These are phyloP conservation scores for Aspergillus conjunctus DNA, from an alignment of 495 filamentous ascomycete species.

Conservation along the genomic window DNA sequence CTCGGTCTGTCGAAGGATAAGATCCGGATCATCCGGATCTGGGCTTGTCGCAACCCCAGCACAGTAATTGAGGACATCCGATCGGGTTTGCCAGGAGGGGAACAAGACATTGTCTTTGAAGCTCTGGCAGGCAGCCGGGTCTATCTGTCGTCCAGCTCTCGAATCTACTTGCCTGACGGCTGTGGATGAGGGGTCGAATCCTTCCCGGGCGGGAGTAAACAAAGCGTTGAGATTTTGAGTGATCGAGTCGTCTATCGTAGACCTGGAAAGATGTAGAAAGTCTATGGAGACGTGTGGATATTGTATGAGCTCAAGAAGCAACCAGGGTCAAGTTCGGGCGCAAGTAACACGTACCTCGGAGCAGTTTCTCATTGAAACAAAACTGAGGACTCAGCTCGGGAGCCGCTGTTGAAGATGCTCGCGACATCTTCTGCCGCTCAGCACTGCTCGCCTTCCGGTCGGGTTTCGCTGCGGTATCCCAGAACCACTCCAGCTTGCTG, in stretches of 20 bases:
- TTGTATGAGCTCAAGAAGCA: constrained; percentile 4
- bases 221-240: constrained; percentile 91
- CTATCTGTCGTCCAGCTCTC: constrained; percentile 48
- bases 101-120: constrained; percentile 85
- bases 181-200: constrained; percentile 83
- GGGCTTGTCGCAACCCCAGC: constrained; percentile 82
- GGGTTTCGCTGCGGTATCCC: constrained; percentile 31
- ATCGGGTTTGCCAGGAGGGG: constrained; percentile 83
- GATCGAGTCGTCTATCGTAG: constrained; percentile 89
- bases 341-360: constrained; percentile 66
- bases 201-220: constrained; percentile 66
- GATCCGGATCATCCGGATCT: constrained; percentile 86
- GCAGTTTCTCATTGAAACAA: constrained; percentile 83
- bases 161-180: constrained; percentile 55
- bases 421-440: constrained; percentile 56
- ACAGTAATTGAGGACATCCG: constrained; percentile 88
- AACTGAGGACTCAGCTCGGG: constrained; percentile 82
- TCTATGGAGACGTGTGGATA: constrained; percentile 53
- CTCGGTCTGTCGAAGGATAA: constrained; percentile 68
- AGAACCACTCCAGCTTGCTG: constrained; percentile 50
- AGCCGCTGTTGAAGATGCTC: constrained; percentile 51
- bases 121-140: constrained; percentile 58
- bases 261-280: constrained; percentile 87
- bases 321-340: neutral
- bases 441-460: constrained; percentile 25